These are phyloP conservation scores for Diaporthe nobilis DNA, from an alignment of 2,329 filamentous ascomycete genomes.

Conservation along the genomic window DNA sequence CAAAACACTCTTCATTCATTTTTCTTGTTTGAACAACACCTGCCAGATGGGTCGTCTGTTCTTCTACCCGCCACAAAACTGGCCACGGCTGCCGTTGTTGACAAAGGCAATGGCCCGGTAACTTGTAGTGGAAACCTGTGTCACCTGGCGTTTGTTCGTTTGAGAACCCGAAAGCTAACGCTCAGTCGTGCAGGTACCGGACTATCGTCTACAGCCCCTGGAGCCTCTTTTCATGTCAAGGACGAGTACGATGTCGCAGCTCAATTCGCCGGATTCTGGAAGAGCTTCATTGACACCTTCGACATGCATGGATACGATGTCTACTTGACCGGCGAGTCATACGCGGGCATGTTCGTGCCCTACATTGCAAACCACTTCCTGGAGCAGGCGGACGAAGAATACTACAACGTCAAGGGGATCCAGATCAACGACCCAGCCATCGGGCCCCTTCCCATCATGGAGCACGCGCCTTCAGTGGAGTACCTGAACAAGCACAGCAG, in stretches of 20 bases:
- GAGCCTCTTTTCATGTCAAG: slow-evolving; percentile 69
- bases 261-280: slow-evolving; percentile 81
- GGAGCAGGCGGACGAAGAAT: slow-evolving; percentile 70
- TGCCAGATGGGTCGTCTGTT: neutral
- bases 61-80: neutral
- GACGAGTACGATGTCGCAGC: slow-evolving; percentile 74
- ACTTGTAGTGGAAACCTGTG: neutral
- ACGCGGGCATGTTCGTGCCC: slow-evolving; percentile 71
- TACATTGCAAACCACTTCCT: slow-evolving; percentile 80
- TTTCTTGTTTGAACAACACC: neutral
- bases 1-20: neutral
- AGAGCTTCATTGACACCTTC: slow-evolving; percentile 79
- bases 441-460: slow-evolving; percentile 60
- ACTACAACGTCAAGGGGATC: slow-evolving; percentile 76
- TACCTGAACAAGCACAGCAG: slow-evolving; percentile 70
- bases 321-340: slow-evolving; percentile 79
- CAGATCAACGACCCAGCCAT: slow-evolving; percentile 79
- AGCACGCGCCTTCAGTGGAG: slow-evolving; percentile 62
- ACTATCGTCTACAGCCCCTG: slow-evolving; percentile 67
- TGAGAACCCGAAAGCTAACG: no score
- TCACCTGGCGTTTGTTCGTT: no score
- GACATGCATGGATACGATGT: slow-evolving; percentile 72
- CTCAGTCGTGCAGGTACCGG: slow-evolving; percentile 61
- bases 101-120: no score
- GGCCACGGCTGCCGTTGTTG: no score